Conservation (phyloP, 2,329 filamentous ascomycete genomes). For the Penicillium sp. region DNA sequence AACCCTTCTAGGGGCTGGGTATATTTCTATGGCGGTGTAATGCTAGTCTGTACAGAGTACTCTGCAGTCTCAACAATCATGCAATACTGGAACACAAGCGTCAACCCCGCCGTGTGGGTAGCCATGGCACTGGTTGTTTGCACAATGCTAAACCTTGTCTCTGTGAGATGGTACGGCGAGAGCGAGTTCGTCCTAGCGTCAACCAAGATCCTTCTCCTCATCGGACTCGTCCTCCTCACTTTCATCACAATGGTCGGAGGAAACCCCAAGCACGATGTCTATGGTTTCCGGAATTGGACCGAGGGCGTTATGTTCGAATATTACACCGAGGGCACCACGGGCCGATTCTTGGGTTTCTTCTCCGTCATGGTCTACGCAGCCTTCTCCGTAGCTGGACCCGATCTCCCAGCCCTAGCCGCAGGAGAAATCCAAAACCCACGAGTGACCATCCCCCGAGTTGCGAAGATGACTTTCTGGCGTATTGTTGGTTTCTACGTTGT, state of each 20-base stretch:
- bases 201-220: conserved; percentile 66
- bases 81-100: conserved; percentile 45
- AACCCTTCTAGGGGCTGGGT: conserved; percentile 38
- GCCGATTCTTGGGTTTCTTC: conserved; percentile 69
- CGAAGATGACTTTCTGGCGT: conserved; percentile 74
- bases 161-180: conserved; percentile 69
- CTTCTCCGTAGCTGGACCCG: conserved; percentile 62
- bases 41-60: conserved; percentile 50
- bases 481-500: conserved; percentile 72
- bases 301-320: conserved; percentile 64
- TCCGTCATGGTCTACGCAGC: conserved; percentile 67
- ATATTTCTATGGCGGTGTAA: conserved; percentile 47
- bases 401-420: conserved; percentile 59
- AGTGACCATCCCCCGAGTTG: conserved; percentile 67
- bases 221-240: conserved; percentile 69
- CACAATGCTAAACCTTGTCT: conserved; percentile 63
- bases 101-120: conserved; percentile 45
- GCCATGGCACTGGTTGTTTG: conserved; percentile 43
- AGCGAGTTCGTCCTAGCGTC: conserved; percentile 70
- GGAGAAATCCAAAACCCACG: conserved; percentile 69
- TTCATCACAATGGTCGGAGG: conserved; percentile 79
- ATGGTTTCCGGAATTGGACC: conserved; percentile 67
- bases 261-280: conserved; percentile 66
- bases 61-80: conserved; percentile 46
- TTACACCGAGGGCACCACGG: conserved; percentile 61